Evolutionary conservation across 768 basidiomycete species (phyloP), one percentile per base, ranked within the genome.

Genomic region (Tricholoma furcatifolium): DNA sequence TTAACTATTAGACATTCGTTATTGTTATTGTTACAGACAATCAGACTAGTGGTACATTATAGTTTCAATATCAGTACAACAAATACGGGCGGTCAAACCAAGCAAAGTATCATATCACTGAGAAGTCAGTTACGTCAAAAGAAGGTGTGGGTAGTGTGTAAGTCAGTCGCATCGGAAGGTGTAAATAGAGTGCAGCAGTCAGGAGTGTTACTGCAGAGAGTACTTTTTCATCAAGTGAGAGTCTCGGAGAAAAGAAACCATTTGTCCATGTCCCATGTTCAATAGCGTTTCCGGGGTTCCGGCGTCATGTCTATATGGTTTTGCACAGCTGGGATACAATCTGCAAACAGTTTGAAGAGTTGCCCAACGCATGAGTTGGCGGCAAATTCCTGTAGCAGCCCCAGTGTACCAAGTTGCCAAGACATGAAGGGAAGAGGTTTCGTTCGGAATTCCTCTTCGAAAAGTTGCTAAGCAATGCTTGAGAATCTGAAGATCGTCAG

Each of bases 291-390:
- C 24, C 15, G 5, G 18, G 4, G n/a, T 38, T 38, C 14, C 6
- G 32, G 6, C 4, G 51, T 44, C 34, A 48, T 24, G 17, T 54
- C 42, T 18, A 50, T 15, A n/a, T 47, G 32, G 9, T 51, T 35
- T 17, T 54, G 51, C 20, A 61, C 20, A 6, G 51, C 55, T 3
- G 62, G 60, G 21, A 59, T 55, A 38, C 48, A 60, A 4, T 57
- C 51, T 12, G 34, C 32, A 49, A 63, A 46, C 24, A 55, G 14
- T 11, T 32, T 5, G 4, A 35, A 9, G 31, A 63, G 46, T 5
- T 55, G 50, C 12, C 32, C 6, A 12, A 43, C 44, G 52, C 41
- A 20, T 14, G 42, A 17, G 30, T 39, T 18, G 20, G 15, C 11
- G 5, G 47, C 21, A 10, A n/a, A n/a, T n/a, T 55, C 56, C 36